These are phyloP conservation scores for Cetradonia linearis DNA, from an alignment of 495 filamentous ascomycete species.

Conservation along the genomic window DNA sequence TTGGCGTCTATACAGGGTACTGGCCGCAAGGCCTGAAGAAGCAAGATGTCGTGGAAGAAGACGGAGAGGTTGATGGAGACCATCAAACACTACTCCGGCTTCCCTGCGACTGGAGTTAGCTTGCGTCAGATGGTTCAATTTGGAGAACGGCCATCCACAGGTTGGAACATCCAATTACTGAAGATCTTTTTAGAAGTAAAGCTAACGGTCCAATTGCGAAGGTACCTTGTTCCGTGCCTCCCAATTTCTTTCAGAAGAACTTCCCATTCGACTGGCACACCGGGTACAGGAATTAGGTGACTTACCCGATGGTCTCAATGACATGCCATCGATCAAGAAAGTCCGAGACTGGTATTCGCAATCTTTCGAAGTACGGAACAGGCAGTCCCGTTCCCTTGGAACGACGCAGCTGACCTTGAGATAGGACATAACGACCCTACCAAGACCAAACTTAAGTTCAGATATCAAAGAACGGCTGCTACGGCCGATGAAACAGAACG, in stretches of 20 bases:
- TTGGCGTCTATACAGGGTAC: slow-evolving; percentile 11
- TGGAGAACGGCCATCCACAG: slow-evolving; percentile 78
- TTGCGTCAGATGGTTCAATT: slow-evolving; percentile 99
- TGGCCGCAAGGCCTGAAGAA: slow-evolving; percentile 30
- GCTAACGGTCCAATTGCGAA: slow-evolving; percentile 26
- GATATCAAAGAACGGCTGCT: slow-evolving; percentile 73
- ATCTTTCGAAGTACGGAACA: slow-evolving; percentile 78
- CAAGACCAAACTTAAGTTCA: slow-evolving; percentile 61
- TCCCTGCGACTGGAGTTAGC: slow-evolving; percentile 93
- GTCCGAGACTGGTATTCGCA: slow-evolving; percentile 98
- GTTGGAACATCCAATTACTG: slow-evolving; percentile 34
- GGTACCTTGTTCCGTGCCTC: slow-evolving; percentile 95
- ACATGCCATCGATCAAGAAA: slow-evolving; percentile 93
- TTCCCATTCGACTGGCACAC: slow-evolving; percentile 92
- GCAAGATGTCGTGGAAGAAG: slow-evolving; percentile 77
- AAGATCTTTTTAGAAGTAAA: background rate
- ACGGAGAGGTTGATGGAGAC: slow-evolving; percentile 88
- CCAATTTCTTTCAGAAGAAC: slow-evolving; percentile 95
- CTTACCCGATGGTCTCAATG: slow-evolving; percentile 92
- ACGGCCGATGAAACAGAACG: slow-evolving; percentile 54
- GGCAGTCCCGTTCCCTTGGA: background rate
- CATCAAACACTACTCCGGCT: slow-evolving; percentile 97
- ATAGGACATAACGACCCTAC: slow-evolving; percentile 72
- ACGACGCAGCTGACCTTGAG: slow-evolving; percentile 17
- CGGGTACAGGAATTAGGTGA: slow-evolving; percentile 86